Evolutionary conservation across 2,329 filamentous ascomycete species (phyloP), one percentile per base, ranked within the genome.

Genomic region (Emergomyces africanus): DNA sequence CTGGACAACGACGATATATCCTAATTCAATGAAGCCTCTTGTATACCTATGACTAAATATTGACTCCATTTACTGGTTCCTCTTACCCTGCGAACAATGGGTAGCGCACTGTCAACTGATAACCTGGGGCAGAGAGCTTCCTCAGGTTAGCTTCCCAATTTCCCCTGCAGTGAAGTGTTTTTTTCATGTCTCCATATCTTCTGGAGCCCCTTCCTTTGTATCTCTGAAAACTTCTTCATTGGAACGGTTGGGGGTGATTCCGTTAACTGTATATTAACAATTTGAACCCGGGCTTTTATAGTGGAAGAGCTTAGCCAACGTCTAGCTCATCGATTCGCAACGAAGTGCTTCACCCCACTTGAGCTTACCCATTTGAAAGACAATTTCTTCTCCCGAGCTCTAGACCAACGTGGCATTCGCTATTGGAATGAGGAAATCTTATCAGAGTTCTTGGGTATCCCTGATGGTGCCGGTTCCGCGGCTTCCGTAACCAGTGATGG

Each of bases 391-490:
- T 77, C 76, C 10, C 75, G 80, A 12, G 79, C 81, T 41, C 76
- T 79, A 46, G 74, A 78, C 37, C 75, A 82, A 64, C 79, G 77
- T 33, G 79, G 78, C 1, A 64, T 83, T 14, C 74, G 73, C 44
- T 81, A 82, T 66, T 83, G 81, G 81, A 81, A 81, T 63, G 81
- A 83, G 63, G 75, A 79, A 54, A 82, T 77, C 6, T 69, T 83
- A 63, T 81, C 78, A 53, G 78, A 79, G 33, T 83, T 83, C 61
- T 71, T 83, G 35, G 79, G 79, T 41, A 74, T 83, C 23, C 81
- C 81, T 6, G 81, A 83, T 69, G 71, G 69, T 37, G 64, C 64
- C 28, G 63, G 61, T 9, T 60, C 42, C 18, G 44, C 56, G 33
- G 56, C 57, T 20, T 28, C 41, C 33, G 42, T 37, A 4, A 41